A percentile compares a stretch with the other conserved stretches of the same genome.
phyloP scores from a whole-genome alignment of 1,284 basidiomycete species.

The Naganishia albida region DNA sequence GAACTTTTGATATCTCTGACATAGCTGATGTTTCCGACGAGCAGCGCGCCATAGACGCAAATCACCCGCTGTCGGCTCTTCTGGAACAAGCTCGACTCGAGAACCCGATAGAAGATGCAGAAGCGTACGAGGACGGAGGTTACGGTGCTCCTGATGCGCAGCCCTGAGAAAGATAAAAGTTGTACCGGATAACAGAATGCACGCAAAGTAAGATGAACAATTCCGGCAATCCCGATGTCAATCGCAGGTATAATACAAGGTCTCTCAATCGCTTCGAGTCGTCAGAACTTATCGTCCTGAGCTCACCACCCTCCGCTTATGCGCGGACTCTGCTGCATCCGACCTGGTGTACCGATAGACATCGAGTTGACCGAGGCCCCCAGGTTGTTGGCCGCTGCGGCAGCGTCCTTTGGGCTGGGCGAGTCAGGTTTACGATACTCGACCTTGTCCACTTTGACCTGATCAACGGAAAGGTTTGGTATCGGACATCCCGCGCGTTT shows the following conservation, averaged over 20 bases:
- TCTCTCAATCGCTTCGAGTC: not conserved
- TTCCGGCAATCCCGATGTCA: not conserved
- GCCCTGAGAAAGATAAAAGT: constrained; percentile 18
- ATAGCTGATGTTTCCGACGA: not conserved
- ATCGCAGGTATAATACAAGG: not conserved
- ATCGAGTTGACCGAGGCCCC: constrained; percentile 22
- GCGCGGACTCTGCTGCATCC: constrained; percentile 26
- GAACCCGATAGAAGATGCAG: constrained; percentile 62
- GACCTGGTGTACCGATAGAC: constrained; percentile 21
- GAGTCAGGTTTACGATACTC: constrained; percentile 55
- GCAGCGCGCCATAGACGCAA: constrained; percentile 78
- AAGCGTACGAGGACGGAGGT: constrained; percentile 28
- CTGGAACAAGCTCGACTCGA: constrained; percentile 78
- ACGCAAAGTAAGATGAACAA: not conserved
- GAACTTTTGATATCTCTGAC: not conserved
- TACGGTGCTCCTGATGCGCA: constrained; percentile 33
- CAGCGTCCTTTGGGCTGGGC: constrained; percentile 3
- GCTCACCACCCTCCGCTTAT: constrained; percentile 15
- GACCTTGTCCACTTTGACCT: constrained; percentile 59
- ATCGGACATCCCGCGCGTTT: not conserved
- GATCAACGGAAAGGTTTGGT: too few species aligned
- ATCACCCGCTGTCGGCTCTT: constrained; percentile 68
- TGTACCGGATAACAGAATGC: not conserved
- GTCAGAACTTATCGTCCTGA: not conserved
- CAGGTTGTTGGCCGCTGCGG: constrained; percentile 12